phyloP scores from a whole-genome alignment of 805 yeast genomes.

The Schwanniomyces occidentalis region DNA sequence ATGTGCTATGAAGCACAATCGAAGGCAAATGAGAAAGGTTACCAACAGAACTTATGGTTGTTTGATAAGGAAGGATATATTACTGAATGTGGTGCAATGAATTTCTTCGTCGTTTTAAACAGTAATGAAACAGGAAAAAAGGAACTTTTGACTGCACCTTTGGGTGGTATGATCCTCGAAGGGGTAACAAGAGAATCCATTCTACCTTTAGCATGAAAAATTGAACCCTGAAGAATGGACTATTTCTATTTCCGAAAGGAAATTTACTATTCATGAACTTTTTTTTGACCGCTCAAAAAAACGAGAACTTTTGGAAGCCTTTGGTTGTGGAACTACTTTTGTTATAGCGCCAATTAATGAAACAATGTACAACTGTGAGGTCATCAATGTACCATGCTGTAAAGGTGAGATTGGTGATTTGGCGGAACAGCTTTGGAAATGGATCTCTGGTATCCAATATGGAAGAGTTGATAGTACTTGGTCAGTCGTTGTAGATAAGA shows the following conservation, averaged over 20 bases:
- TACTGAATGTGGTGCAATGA: slow-evolving; percentile 98
- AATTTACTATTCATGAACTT: slow-evolving; percentile 78
- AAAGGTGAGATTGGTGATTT: too few relatives aligned
- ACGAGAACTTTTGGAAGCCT: slow-evolving; percentile 90
- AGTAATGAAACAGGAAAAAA: slow-evolving; percentile 79
- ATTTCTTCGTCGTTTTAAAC: slow-evolving; percentile 84
- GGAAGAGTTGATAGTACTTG: too few relatives aligned
- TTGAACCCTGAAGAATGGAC: slow-evolving; percentile 80
- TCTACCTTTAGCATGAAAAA: slow-evolving; percentile 71
- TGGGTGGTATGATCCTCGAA: slow-evolving; percentile 95
- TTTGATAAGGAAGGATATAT: slow-evolving; percentile 84
- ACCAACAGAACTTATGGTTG: slow-evolving; percentile 94
- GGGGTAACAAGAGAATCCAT: slow-evolving; percentile 96
- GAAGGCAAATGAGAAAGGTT: slow-evolving; percentile 89
- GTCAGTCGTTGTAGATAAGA: too few relatives aligned
- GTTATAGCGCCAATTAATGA: slow-evolving; percentile 93
- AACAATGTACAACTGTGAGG: too few relatives aligned
- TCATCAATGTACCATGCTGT: too few relatives aligned
- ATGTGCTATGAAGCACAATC: slow-evolving; percentile 96
- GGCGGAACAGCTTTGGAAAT: too few relatives aligned
- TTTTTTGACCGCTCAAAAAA: slow-evolving; percentile 65
- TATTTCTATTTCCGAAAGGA: slow-evolving; percentile 74
- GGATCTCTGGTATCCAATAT: too few relatives aligned
- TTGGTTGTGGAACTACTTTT: slow-evolving; percentile 98
- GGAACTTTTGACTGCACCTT: slow-evolving; percentile 93